Percentiles rank a stretch among this genome's conserved stretches.
Evolutionary conservation across 2,329 filamentous ascomycete species (phyloP).

Genomic region (Calonectria hawksworthii): DNA sequence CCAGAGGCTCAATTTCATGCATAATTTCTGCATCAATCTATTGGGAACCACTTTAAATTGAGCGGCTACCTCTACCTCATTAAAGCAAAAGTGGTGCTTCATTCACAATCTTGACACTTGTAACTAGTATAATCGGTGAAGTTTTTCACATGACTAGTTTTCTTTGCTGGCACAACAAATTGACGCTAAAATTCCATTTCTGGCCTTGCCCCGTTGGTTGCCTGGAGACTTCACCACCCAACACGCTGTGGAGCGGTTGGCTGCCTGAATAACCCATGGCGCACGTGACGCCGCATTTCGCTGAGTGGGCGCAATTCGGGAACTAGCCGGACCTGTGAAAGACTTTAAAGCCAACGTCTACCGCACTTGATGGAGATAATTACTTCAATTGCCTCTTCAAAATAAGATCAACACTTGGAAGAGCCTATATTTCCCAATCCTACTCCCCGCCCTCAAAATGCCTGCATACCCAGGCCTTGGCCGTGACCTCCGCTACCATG

Average conservation of each 20-base stretch:
- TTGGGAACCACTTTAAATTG: background rate
- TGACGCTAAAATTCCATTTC: background rate
- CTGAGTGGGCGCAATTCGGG: background rate
- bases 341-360: background rate
- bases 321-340: background rate
- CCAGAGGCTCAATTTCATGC: too few relatives aligned
- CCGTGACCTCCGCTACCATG: slow-evolving; percentile 9
- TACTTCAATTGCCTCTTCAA: background rate
- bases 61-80: background rate
- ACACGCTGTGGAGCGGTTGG: background rate
- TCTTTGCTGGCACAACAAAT: background rate
- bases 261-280: background rate
- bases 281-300: background rate
- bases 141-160: background rate
- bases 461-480: slow-evolving; percentile 17
- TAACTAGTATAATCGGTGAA: background rate
- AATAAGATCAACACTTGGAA: background rate
- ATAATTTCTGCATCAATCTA: too few relatives aligned
- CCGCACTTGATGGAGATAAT: background rate
- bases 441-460: background rate
- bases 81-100: background rate
- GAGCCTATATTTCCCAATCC: background rate
- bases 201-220: background rate
- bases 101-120: background rate
- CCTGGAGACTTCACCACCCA: background rate